Conservation (phyloP, 2,329 filamentous ascomycete genomes). For the Davidsoniella neocaledoniae region DNA sequence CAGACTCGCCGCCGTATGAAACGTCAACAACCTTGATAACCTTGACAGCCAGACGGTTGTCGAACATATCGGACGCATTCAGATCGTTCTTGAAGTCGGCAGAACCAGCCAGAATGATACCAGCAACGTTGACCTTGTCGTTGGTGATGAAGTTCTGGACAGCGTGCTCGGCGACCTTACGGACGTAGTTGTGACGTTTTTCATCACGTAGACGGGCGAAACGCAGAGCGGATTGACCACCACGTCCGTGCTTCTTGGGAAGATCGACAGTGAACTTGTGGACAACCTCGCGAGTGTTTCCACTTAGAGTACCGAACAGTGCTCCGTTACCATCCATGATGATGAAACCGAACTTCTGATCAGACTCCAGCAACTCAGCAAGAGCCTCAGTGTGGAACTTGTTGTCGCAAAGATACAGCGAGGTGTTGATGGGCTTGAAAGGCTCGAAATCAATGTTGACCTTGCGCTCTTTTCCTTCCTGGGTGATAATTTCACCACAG, state of each 20-base stretch:
- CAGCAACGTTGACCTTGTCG: conserved; percentile 96
- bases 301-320: conserved; percentile 88
- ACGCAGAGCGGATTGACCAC: conserved; percentile 98
- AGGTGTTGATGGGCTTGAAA: conserved; percentile 99
- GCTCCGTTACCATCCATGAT: conserved; percentile 99
- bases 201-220: conserved; percentile 98
- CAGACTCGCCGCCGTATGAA: conserved; percentile 96
- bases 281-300: conserved; percentile 89
- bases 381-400: conserved; percentile 98
- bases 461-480: conserved; percentile 96
- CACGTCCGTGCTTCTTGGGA: conserved; percentile 99
- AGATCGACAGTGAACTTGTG: conserved; percentile 98
- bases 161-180: conserved; percentile 92
- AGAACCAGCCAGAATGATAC: conserved; percentile 86
- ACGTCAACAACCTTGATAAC: conserved; percentile 99
- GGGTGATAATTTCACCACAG: conserved; percentile 99
- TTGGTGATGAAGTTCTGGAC: conserved; percentile 98
- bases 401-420: conserved; percentile 98
- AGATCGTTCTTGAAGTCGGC: conserved; percentile 99
- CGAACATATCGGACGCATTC: conserved; percentile 94
- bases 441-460: conserved; percentile 99
- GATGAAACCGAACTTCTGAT: conserved; percentile 99
- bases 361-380: conserved; percentile 91
- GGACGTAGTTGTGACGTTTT: conserved; percentile 99
- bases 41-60: conserved; percentile 76